Base-by-base conservation (phyloP, 1,139 yeast genomes). In the Debaryomycetaceae sp. region DNA sequence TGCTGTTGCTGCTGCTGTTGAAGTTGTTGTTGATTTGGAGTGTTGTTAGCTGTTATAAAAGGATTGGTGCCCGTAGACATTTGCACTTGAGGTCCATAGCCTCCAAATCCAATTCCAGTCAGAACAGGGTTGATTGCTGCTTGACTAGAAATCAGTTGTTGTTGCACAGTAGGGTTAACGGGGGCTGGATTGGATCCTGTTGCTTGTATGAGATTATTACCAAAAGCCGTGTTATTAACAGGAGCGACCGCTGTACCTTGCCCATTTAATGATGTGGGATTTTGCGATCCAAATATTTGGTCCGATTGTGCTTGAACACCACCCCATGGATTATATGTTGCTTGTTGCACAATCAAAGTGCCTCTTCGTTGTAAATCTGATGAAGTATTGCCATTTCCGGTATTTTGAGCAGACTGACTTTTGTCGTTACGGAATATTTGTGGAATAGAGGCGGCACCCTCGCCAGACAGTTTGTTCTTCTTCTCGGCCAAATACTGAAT, bases 401-500 rank as follows among this genome's bases (percentile, higher is more conserved):
- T 8, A 22, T 8, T 8, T 11, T 8, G 26, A 22, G 26, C 11
- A 22, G 26, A 22, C 26, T 22, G 26, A 22, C 11, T 8, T 22
- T 11, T 22, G 4, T 22, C 26, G 26, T 8, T 3, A 22, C 11
- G 7, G n/a, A 34, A 30, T n/a, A 11, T 17, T 31, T 19, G 33
- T 29, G 14, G 6, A 17, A 15, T 26, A n/a, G 13, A 30, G 16
- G 36, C 26, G 24, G n/a, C 17, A 15, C 9, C 31, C 32, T 42
- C 35, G 5, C 18, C 26, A 11, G 26, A 9, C 8, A 16, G 15
- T 73, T 56, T 72, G 11, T 35, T 38, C 9, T 39, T 41, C 48
- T 65, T 82, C 53, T 86, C 94, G 5, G 78, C 79, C 47, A 88
- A 61, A 54, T 85, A 88, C 55, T 87, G 95, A 46, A 81, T 70